A percentile compares a stretch with the other conserved stretches of the same genome.
phyloP scores from a whole-genome alignment of 805 yeast genomes.

The Wickerhamiella galacta region DNA sequence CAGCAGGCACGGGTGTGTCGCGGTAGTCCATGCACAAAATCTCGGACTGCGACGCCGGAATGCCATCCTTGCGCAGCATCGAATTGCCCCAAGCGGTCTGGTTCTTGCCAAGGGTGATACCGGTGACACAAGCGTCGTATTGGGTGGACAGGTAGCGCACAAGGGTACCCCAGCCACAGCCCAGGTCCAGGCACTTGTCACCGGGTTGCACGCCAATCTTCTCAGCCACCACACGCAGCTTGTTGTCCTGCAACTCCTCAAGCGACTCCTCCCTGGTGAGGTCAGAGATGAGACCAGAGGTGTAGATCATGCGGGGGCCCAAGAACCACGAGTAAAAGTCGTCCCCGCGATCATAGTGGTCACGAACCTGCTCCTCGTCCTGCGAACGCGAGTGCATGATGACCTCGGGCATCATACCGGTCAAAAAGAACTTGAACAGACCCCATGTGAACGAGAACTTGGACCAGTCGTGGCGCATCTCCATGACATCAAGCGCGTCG shows the following conservation, averaged over 20 bases:
- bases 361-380: conserved; percentile 93
- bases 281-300: conserved; percentile 70
- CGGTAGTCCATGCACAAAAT: conserved; percentile 78
- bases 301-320: conserved; percentile 89
- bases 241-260: conserved; percentile 66
- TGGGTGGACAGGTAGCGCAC: conserved; percentile 69
- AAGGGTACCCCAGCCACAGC: conserved; percentile 95
- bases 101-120: conserved; percentile 76
- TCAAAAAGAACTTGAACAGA: conserved; percentile 61
- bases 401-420: conserved; percentile 86
- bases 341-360: conserved; percentile 91
- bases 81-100: conserved; percentile 82
- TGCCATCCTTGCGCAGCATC: conserved; percentile 51
- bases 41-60: conserved; percentile 48
- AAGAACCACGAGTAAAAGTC: conserved; percentile 88
- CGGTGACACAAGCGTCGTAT: conserved; percentile 76
- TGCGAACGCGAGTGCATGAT: conserved; percentile 82
- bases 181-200: conserved; percentile 65
- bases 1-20: conserved; percentile 62
- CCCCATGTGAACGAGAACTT: conserved; percentile 60
- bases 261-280: conserved; percentile 54
- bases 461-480: conserved; percentile 86
- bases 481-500: conserved; percentile 68
- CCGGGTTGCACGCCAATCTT: conserved; percentile 60
- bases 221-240: conserved; percentile 72